Evolutionary conservation across 768 basidiomycete genomes (phyloP).

Genomic region (Leccinum subgranulosum): DNA sequence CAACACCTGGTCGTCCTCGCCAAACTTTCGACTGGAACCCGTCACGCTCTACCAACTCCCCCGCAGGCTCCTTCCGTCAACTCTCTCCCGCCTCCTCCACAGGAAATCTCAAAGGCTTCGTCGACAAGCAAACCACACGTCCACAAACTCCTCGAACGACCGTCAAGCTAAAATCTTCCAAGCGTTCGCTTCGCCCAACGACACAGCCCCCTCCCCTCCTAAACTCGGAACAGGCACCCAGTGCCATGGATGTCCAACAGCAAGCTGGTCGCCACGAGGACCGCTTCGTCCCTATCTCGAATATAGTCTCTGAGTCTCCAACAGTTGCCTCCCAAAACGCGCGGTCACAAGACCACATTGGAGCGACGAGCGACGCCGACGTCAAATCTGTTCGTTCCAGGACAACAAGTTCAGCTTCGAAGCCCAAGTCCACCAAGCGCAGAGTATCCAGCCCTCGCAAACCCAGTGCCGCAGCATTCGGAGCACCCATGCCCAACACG

Average conservation of each 20-base stretch:
- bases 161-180: slow-evolving; percentile 19
- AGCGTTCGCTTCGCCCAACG: slow-evolving; percentile 21
- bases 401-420: slow-evolving; percentile 27
- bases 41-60: slow-evolving; percentile 6
- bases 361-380: slow-evolving; percentile 21
- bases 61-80: slow-evolving; percentile 13
- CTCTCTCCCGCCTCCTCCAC: slow-evolving; percentile 33
- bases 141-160: not conserved
- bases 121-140: slow-evolving; percentile 19
- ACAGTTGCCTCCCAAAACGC: slow-evolving; percentile 8
- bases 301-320: slow-evolving; percentile 19
- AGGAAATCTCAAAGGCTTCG: slow-evolving; percentile 27
- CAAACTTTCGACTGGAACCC: slow-evolving; percentile 19
- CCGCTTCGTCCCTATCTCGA: not conserved
- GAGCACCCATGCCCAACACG: slow-evolving; percentile 63
- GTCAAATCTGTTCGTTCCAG: slow-evolving; percentile 24
- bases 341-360: slow-evolving; percentile 19
- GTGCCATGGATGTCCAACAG: slow-evolving; percentile 9
- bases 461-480: slow-evolving; percentile 60
- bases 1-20: slow-evolving; percentile 17
- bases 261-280: slow-evolving; percentile 24
- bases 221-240: slow-evolving; percentile 17
- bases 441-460: slow-evolving; percentile 25
- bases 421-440: slow-evolving; percentile 16
- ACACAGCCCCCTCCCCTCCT: slow-evolving; percentile 32